phyloP scores from a whole-genome alignment of 1,284 basidiomycete species.

The Puccinia horiana region DNA sequence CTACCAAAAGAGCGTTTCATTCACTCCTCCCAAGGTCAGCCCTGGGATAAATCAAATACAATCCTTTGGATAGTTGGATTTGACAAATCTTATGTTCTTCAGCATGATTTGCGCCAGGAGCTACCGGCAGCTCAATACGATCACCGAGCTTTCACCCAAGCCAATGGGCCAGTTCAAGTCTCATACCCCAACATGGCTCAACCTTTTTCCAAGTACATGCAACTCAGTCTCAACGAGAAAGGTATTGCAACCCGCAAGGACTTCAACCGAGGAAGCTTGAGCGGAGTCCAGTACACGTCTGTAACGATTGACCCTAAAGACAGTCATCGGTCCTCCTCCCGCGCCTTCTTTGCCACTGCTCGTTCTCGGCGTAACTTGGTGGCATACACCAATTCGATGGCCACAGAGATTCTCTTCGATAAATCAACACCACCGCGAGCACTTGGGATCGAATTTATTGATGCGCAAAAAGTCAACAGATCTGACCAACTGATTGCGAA shows the following conservation, averaged over 20 bases:
- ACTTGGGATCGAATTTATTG: slow-evolving; percentile 28
- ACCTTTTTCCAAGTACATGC: slow-evolving; percentile 50
- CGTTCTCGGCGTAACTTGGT: slow-evolving; percentile 14
- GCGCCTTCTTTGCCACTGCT: slow-evolving; percentile 10
- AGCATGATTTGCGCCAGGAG: slow-evolving; percentile 38
- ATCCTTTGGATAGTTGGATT: slow-evolving; percentile 40
- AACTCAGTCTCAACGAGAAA: slow-evolving; percentile 55
- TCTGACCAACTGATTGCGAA: not conserved
- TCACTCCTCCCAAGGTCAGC: slow-evolving; percentile 35
- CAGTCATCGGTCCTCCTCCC: slow-evolving; percentile 16
- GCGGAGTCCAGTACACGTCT: slow-evolving; percentile 37
- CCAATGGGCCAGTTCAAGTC: slow-evolving; percentile 54
- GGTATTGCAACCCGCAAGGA: slow-evolving; percentile 49
- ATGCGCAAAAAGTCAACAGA: not conserved
- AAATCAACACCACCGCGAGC: slow-evolving; percentile 20
- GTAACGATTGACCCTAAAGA: slow-evolving; percentile 32
- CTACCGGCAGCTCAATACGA: slow-evolving; percentile 22
- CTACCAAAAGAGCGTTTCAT: slow-evolving; percentile 38
- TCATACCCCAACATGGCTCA: slow-evolving; percentile 53
- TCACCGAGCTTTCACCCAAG: not conserved
- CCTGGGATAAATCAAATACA: no score
- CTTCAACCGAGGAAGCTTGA: slow-evolving; percentile 29
- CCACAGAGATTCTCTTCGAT: slow-evolving; percentile 34
- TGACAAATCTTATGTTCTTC: slow-evolving; percentile 40
- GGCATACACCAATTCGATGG: slow-evolving; percentile 22